A percentile compares a stretch with the other conserved stretches of the same genome.
Conservation (phyloP, 176 grass and related monocot species). For the Aechmea fasciata region DNA sequence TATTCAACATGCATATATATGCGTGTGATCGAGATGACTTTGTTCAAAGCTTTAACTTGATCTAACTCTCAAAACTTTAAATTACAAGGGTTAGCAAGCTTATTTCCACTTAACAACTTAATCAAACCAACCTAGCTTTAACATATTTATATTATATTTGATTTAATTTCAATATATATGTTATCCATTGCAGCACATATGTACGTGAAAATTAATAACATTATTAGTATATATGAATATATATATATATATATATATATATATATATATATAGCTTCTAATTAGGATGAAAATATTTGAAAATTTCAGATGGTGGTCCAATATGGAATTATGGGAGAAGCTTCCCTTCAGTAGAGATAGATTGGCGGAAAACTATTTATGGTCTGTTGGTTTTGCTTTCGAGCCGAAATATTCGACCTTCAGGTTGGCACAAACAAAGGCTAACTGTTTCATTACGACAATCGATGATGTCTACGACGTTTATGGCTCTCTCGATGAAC, state of each 20-base stretch:
- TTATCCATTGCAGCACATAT: too few relatives aligned
- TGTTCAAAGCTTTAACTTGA: too few relatives aligned
- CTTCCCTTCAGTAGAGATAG: slow-evolving; percentile 15
- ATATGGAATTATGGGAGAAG: slow-evolving; percentile 11
- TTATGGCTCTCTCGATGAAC: slow-evolving; percentile 23
- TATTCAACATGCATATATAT: too few relatives aligned
- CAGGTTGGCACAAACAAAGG: neutral
- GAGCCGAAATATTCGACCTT: slow-evolving; percentile 7
- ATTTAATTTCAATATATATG: too few relatives aligned
- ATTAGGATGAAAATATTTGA: neutral
- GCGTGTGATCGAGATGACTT: neutral
- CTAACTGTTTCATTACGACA: neutral
- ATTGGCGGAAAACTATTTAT: slow-evolving; percentile 17
- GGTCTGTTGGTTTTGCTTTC: neutral
- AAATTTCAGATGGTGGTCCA: slow-evolving; percentile 21
- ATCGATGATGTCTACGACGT: slow-evolving; percentile 25
- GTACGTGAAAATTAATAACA: too few relatives aligned
- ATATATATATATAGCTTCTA: neutral
- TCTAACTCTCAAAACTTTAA: too few relatives aligned
- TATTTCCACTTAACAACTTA: neutral
- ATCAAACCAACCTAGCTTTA: neutral
- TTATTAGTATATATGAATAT: neutral
- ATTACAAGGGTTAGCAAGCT: neutral
- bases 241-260: too few relatives aligned
- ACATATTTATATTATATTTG: neutral